Percentiles rank a stretch among this genome's conserved stretches.
phyloP scores from a whole-genome alignment of 306 rosid species.

The Vigna reflexopilosa region DNA sequence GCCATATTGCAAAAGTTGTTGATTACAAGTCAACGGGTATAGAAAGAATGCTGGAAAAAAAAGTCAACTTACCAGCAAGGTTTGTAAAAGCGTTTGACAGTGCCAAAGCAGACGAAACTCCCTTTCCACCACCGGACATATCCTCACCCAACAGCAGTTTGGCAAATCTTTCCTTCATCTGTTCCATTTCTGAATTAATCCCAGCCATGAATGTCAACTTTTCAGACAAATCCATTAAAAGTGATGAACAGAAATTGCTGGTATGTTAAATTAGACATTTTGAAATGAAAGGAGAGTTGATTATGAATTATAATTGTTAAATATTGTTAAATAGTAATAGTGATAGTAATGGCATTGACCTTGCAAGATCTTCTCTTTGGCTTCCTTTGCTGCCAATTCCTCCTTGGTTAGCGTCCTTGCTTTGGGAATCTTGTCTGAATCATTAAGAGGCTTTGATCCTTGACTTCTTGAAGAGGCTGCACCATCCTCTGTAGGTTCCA shows the following conservation, averaged over 20 bases:
- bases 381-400: constrained; percentile 58
- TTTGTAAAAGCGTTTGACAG: constrained; percentile 95
- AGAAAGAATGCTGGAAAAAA: neutral
- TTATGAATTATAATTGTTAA: neutral
- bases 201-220: constrained; percentile 34
- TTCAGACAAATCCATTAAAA: neutral
- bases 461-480: constrained; percentile 51
- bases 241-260: neutral
- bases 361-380: constrained; percentile 57
- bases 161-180: constrained; percentile 91
- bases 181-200: constrained; percentile 78
- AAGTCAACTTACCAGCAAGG: constrained; percentile 72
- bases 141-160: constrained; percentile 94
- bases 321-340: neutral
- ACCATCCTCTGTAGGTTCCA: constrained; percentile 54
- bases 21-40: neutral
- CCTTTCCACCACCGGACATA: constrained; percentile 99
- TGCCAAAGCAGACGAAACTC: constrained; percentile 96
- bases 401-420: constrained; percentile 49
- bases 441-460: constrained; percentile 50
- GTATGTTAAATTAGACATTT: neutral
- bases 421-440: constrained; percentile 41
- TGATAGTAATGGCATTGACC: constrained; percentile 36
- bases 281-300: neutral
- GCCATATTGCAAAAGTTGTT: neutral